phyloP scores from a whole-genome alignment of 106 monocot genomes.

The Alisma plantagoaquatica region DNA sequence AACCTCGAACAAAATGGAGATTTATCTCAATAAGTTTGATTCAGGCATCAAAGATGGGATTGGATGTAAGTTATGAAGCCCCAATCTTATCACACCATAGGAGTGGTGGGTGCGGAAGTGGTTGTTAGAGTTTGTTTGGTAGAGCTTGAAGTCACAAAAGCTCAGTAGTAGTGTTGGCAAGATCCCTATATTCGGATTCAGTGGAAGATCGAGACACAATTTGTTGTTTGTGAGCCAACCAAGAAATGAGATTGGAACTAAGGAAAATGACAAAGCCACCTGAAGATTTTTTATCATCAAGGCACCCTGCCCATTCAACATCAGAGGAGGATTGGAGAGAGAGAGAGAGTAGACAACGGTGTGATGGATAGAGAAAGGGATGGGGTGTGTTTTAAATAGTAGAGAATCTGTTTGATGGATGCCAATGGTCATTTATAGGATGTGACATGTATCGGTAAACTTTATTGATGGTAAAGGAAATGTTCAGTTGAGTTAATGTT shows the following conservation, averaged over 20 bases:
- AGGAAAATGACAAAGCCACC: background rate
- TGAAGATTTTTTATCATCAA: background rate
- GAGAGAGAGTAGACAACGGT: background rate
- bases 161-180: background rate
- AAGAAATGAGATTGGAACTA: slow-evolving; percentile 1
- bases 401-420: background rate
- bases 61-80: background rate
- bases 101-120: background rate
- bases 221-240: background rate
- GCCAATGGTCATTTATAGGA: background rate
- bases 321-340: background rate
- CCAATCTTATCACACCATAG: slow-evolving; percentile 5
- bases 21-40: slow-evolving; percentile 1
- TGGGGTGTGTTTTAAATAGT: background rate
- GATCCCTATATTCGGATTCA: background rate
- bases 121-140: background rate
- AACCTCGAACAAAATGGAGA: background rate
- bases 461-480: background rate
- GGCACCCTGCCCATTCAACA: slow-evolving; percentile 1
- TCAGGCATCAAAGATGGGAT: slow-evolving; percentile 5
- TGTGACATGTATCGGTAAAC: slow-evolving; percentile 1
- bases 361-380: background rate
- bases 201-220: background rate
- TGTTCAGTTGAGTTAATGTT: background rate
- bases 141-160: slow-evolving; percentile 1